These are phyloP conservation scores for Dothiorella sarmentorum DNA, from an alignment of 2,329 filamentous ascomycete species.

Conservation along the genomic window DNA sequence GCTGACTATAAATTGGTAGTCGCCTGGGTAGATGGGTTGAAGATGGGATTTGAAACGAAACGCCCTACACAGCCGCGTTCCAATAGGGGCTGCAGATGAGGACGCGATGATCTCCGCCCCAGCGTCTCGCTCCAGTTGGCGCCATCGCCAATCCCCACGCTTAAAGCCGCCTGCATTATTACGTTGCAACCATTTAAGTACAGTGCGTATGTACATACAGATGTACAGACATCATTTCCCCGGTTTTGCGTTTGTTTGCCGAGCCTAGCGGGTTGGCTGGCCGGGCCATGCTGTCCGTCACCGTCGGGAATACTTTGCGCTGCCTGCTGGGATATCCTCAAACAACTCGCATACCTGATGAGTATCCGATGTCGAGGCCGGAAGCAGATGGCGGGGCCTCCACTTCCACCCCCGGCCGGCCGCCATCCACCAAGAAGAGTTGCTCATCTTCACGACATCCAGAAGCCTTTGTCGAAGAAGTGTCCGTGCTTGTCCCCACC, in stretches of 20 bases:
- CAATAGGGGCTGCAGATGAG: slow-evolving; percentile 11
- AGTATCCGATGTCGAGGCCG: not conserved
- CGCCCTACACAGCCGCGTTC: not conserved
- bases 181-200: too few relatives aligned
- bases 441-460: not conserved
- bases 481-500: not conserved
- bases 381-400: not conserved
- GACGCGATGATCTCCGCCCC: not conserved
- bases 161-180: not conserved
- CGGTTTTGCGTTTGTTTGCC: not conserved
- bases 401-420: slow-evolving; percentile 2
- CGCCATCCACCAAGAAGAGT: not conserved
- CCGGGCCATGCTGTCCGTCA: not conserved
- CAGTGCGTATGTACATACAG: too few relatives aligned
- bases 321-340: not conserved
- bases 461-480: not conserved
- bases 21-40: not conserved
- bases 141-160: not conserved
- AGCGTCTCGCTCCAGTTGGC: not conserved
- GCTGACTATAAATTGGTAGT: not conserved
- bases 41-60: not conserved
- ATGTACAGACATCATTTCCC: not conserved
- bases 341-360: not conserved
- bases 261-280: not conserved
- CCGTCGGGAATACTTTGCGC: not conserved